A percentile compares a stretch with the other conserved stretches of the same genome.
Evolutionary conservation across 1,284 basidiomycete species (phyloP).

Genomic region (Kwoniella shivajii): DNA sequence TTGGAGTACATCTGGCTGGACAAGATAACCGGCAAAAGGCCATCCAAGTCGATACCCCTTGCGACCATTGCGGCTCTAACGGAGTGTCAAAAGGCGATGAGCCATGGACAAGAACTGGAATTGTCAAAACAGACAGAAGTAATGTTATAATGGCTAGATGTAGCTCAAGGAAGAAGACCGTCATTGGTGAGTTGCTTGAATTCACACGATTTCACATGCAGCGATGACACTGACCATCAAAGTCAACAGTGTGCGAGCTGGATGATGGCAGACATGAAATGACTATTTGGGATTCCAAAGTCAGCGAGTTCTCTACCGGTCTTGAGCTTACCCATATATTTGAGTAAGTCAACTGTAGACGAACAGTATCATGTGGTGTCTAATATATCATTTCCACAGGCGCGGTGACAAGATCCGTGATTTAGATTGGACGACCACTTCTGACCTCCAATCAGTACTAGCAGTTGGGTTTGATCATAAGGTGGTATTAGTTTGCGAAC

Average conservation of each 20-base stretch:
- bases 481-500: slow-evolving; percentile 80
- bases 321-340: slow-evolving; percentile 70
- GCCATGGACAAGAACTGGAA: slow-evolving; percentile 60
- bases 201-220: not conserved
- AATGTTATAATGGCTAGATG: slow-evolving; percentile 71
- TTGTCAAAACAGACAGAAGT: slow-evolving; percentile 69
- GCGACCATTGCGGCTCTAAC: slow-evolving; percentile 6
- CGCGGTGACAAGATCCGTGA: slow-evolving; percentile 67
- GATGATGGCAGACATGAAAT: slow-evolving; percentile 65
- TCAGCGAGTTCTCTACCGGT: slow-evolving; percentile 89
- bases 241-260: slow-evolving; percentile 59
- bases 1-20: slow-evolving; percentile 53
- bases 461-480: slow-evolving; percentile 79
- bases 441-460: slow-evolving; percentile 82
- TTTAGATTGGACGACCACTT: slow-evolving; percentile 88
- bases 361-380: too few relatives aligned
- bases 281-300: slow-evolving; percentile 91
- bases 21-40: not conserved
- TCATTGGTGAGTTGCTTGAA: slow-evolving; percentile 58
- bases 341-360: too few relatives aligned
- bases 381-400: too few relatives aligned
- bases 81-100: not conserved
- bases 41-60: slow-evolving; percentile 10
- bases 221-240: slow-evolving; percentile 13
- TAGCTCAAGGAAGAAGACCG: slow-evolving; percentile 87